Base-by-base conservation (phyloP, 495 filamentous ascomycete species). In the Rhypophila decipiens region DNA sequence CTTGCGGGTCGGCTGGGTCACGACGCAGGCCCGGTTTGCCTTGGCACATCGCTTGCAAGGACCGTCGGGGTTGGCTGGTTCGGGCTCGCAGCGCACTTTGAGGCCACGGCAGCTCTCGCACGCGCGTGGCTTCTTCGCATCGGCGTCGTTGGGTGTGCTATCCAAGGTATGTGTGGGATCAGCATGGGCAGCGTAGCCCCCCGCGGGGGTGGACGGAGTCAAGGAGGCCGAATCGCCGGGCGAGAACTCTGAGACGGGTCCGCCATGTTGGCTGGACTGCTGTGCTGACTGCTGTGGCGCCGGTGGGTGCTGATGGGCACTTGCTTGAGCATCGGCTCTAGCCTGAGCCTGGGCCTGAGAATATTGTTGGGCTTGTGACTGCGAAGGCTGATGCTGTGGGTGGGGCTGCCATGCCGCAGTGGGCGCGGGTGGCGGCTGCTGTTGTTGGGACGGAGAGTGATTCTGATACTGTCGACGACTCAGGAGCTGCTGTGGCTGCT, bases 21-120 rank as follows among this genome's bases (percentile, higher is more conserved):
- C 83, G 24, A 95, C 61, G 54, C 93, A 98, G 46, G 73, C 69
- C 13, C 91, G 74, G 21, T 78, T 77, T 1, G 90, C 86, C 62
- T 96, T 96, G 19, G 81, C 79, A 64, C 93, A 98, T 39, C 93
- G 78, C 60, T 83, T 87, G 65, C 93, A 98, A 1, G 87, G 74
- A 1, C 73, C 77, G 19, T 80, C 73, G 2, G 71, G 75, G 49
- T 80, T 83, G 36, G 70, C 68, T 1, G 72, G 73, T 51, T 86
- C 85, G 2, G 82, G 80, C 52, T 96, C 89, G 67, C 91, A 97
- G 21, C 86, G 81, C 17, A 96, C 91, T 59, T 98, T 98, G 39
- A 96, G 70, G 24, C 82, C 80, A 37, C 93, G 83, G 63, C 91
- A 98, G 9, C 87, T 82, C 61, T 96, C 93, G 65, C 91, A 98